Percentiles rank a stretch among this genome's conserved stretches.
These are phyloP conservation scores for Starmerella geochares DNA, from an alignment of 805 yeast genomes.

Conservation along the genomic window DNA sequence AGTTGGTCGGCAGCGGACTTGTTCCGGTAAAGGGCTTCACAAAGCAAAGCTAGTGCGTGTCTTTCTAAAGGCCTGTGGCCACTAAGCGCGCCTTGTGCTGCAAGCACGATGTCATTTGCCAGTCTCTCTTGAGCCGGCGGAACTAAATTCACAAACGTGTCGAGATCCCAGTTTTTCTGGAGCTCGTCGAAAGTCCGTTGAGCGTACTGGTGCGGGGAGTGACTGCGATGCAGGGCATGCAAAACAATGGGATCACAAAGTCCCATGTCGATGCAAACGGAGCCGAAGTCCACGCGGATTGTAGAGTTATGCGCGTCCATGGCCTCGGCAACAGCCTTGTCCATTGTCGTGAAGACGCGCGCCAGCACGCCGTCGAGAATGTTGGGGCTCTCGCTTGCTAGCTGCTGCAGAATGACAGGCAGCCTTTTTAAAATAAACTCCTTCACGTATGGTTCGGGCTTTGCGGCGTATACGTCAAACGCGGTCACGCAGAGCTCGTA, in stretches of 20 bases:
- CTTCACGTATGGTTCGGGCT: conserved; percentile 2
- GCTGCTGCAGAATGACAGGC: conserved; percentile 37
- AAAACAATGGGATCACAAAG: conserved; percentile 25
- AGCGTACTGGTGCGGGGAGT: conserved; percentile 13
- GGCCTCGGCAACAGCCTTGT: conserved; percentile 22
- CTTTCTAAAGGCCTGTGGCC: conserved; percentile 3
- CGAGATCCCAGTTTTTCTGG: background rate
- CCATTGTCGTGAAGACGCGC: conserved; percentile 26
- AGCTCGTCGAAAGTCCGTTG: conserved; percentile 1
- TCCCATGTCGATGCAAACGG: conserved; percentile 22
- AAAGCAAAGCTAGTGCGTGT: conserved; percentile 28
- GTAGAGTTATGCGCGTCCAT: conserved; percentile 20
- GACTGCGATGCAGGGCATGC: conserved; percentile 21
- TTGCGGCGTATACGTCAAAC: conserved; percentile 31
- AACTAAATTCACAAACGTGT: background rate
- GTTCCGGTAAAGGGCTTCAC: conserved; percentile 42
- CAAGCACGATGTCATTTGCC: conserved; percentile 10
- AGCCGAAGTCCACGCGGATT: conserved; percentile 17
- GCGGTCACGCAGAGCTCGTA: conserved; percentile 38
- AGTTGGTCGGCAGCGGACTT: conserved; percentile 37
- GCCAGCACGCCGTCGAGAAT: conserved; percentile 32
- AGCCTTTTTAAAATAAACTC: conserved; percentile 39
- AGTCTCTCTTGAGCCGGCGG: conserved; percentile 16
- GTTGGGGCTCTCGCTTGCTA: conserved; percentile 28
- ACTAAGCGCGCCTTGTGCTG: conserved; percentile 10